Evolutionary conservation across 2,329 filamentous ascomycete species (phyloP), one percentile per base, ranked within the genome.

Genomic region (Penicillium crustosum): DNA sequence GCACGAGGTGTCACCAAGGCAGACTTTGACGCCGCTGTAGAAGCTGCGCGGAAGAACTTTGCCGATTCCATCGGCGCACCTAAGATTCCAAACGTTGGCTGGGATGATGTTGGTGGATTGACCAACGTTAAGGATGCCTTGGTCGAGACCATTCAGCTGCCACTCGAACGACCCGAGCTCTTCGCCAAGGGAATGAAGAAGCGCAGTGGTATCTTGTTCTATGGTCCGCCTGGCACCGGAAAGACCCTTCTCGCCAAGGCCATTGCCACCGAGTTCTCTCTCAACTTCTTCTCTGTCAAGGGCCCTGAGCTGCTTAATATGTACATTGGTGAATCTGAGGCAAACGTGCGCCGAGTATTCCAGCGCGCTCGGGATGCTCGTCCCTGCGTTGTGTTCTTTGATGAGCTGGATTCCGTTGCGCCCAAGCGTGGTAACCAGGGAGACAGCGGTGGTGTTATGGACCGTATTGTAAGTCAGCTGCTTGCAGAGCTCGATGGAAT

Each of bases 311-410:
- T 99, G 72, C 87, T 99, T 68, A 97, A 93, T 77, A 99, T 99
- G 94, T 99, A 94, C 90, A 97, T 99, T 75, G 94, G 94, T 88
- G 94, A 99, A 81, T 99, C 94, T 54, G 95, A 99, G 81, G 96
- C 91, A 83, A 99, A 99, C 79, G 97, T 99, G 64, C 90, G 94
- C 72, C 93, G 97, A 75, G 97, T 99, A 67, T 99, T 99, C 78
- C 94, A 99, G 85, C 97, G 97, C 83, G 94, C 94, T 63, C 91
- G 94, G 69, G 94, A 94, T 64, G 94, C 95, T 59, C 93, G 94
- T 65, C 94, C 94, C 75, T 99, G 95, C 70, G 91, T 99, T 58
- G 95, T 99, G 68, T 99, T 99, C 87, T 86, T 99, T 61, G 94
- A 99, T 70, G 94, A 99, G 82, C 79, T 99, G 78, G 94, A 99